Base-by-base conservation (phyloP, 2,329 filamentous ascomycete genomes). In the Arthrobotrys pseudoclavata region DNA sequence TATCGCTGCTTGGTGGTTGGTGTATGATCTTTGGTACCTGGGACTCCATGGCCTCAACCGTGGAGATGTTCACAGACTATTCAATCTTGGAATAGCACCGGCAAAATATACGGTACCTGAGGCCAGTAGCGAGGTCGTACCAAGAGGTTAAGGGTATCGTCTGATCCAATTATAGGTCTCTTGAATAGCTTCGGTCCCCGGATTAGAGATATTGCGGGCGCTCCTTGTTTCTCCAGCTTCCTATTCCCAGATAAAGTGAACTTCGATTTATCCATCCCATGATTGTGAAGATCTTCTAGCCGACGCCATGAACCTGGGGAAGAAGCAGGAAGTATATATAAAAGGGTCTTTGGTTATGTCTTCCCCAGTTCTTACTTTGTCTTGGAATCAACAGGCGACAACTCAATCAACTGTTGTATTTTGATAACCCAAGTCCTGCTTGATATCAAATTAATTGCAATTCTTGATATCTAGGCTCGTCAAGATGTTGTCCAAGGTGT, bases 181-280 rank as follows among this genome's bases (percentile, higher is more conserved):
- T 42, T 7, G 13, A 67, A 42, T 31, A 40, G 50, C 45, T 48
- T 48, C 47, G 42, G 42, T 20, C 26, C 34, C 40, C 29, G 48
- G 45, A 26, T n/a, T 61, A 37, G 61, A 40, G 40, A 70, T 63
- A 15, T 47, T 20, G 47, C 47, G 37, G 12, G 10, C 34, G n/a
- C 18, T 24, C 62, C 69, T n/a, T 47, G 60, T 64, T 48, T 67
- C 69, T 74, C 71, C 64, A 76, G 71, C 20, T 76, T 66, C 62
- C 29, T 34, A 53, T 60, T 45, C 64, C 72, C 68, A 66, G 72
- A 62, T 66, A 66, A 66, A 76, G n/a, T 47, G 22, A 34, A 37
- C 18, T 22, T 13, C 24, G 53, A 70, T 76, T 76, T 70, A 76
- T 70, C 67, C 72, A 76, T 66, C 40, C 72, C 72, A 66, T 64